Evolutionary conservation across 2,329 filamentous ascomycete genomes (phyloP), one percentile per base, ranked within the genome.

Genomic region (Didymella sp.): DNA sequence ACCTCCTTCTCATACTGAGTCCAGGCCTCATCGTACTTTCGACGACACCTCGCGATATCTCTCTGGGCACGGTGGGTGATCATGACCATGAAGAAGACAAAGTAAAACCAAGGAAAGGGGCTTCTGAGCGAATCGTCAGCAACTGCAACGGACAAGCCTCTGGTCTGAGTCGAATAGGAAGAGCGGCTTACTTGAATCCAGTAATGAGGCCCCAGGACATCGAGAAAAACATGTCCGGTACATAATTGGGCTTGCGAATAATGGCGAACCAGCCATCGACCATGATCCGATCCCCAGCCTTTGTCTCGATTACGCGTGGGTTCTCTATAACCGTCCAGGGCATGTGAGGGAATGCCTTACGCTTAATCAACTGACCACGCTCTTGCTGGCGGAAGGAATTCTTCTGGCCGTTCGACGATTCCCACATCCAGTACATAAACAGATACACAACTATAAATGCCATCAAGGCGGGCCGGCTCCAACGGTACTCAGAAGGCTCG

Each of bases 391-490:
- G 87, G 85, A 93, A 96, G 60, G 89, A 87, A 80, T 96, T 96
- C 85, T 96, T 96, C 78, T 96, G 92, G 71, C 87, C 91, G 79
- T 96, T 96, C 78, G 87, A 88, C 33, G 91, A 94, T 72, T 96
- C 92, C 91, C 92, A 96, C 54, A 95, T 82, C 85, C 90, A 93
- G 82, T 96, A 96, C 65, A 90, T 87, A 73, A 90, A 89, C 41
- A 95, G 78, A 73, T 96, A 95, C 15, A 82, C 81, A 45, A 81
- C 74, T 71, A 85, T 92, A 47, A 95, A 82, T 43, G 80, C 78
- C 9, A 77, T 79, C 12, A 95, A 82, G 45, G 85, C 84, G 60
- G 81, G 85, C 56, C 83, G 86, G 72, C 91, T 90, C 89, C 89
- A 92, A 56, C 82, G 83, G 76, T 96, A 96, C 53, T 85, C 85